Evolutionary conservation across 352 stramenopile genomes (phyloP).

Genomic region (Globisporangium carolinianum): DNA sequence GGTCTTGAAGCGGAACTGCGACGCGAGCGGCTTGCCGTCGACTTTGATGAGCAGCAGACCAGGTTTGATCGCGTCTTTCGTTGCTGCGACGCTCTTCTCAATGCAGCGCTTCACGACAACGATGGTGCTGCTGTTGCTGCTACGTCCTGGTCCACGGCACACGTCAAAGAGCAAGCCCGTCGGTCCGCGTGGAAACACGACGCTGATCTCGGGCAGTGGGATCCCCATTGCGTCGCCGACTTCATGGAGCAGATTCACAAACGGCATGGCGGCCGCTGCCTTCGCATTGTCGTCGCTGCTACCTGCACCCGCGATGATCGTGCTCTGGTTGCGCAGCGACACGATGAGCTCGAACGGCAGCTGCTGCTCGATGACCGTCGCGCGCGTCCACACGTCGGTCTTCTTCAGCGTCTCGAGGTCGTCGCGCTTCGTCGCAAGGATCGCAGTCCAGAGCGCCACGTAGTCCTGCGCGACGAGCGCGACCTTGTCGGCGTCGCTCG

Average conservation of each 20-base stretch:
- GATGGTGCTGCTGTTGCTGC: conserved; percentile 23
- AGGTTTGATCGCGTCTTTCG: conserved; percentile 63
- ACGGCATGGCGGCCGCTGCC: conserved; percentile 26
- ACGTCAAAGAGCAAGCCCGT: conserved; percentile 61
- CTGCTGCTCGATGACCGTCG: conserved; percentile 56
- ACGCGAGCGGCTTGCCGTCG: conserved; percentile 47
- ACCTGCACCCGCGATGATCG: conserved; percentile 31
- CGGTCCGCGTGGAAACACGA: conserved; percentile 53
- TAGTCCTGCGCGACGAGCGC: conserved; percentile 52
- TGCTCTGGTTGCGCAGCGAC: conserved; percentile 66
- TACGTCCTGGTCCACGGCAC: neutral
- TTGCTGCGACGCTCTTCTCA: conserved; percentile 48
- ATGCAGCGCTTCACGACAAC: conserved; percentile 33
- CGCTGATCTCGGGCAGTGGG: conserved; percentile 75
- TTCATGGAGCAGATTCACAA: conserved; percentile 50
- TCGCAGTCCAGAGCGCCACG: conserved; percentile 58
- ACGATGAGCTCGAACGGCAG: conserved; percentile 73
- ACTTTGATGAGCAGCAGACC: conserved; percentile 71
- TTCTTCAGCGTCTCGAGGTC: conserved; percentile 62
- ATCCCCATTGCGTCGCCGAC: conserved; percentile 71
- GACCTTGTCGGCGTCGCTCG: conserved; percentile 36
- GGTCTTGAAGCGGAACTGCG: conserved; percentile 43
- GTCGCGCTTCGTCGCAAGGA: conserved; percentile 56
- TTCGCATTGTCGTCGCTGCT: conserved; percentile 8
- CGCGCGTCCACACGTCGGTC: conserved; percentile 40